These are phyloP conservation scores for Malus fusca DNA, from an alignment of 306 rosid species.

Conservation along the genomic window DNA sequence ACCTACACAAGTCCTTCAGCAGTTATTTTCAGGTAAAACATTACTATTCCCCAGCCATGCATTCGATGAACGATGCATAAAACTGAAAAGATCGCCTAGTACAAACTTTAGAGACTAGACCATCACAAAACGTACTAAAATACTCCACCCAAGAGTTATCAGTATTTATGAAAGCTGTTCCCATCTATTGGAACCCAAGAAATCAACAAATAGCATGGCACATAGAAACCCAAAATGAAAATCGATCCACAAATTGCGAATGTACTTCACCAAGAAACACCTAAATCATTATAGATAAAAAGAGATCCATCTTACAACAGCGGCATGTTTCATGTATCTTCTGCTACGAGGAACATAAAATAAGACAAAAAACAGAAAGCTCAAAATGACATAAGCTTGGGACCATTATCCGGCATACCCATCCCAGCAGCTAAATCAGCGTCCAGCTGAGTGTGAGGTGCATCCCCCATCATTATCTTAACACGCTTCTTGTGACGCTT, in stretches of 20 bases:
- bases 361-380: background rate
- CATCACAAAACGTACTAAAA: no score
- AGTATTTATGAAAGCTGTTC: no score
- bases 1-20: background rate
- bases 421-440: slow-evolving; percentile 92
- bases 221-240: background rate
- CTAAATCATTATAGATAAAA: background rate
- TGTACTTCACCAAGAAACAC: background rate
- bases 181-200: no score
- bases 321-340: background rate
- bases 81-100: no score
- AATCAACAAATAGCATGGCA: background rate
- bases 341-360: background rate
- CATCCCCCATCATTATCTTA: slow-evolving; percentile 63
- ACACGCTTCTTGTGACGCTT: slow-evolving; percentile 74
- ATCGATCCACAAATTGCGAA: background rate
- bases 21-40: background rate
- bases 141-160: no score
- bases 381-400: slow-evolving; percentile 61
- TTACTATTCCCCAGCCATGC: no score
- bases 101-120: no score
- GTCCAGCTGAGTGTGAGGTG: slow-evolving; percentile 90
- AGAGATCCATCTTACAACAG: slow-evolving; percentile 3
- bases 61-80: no score
- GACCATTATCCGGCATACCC: slow-evolving; percentile 98